Evolutionary conservation across 176 grass and related monocot genomes (phyloP).

Genomic region (Juncus inflexus): DNA sequence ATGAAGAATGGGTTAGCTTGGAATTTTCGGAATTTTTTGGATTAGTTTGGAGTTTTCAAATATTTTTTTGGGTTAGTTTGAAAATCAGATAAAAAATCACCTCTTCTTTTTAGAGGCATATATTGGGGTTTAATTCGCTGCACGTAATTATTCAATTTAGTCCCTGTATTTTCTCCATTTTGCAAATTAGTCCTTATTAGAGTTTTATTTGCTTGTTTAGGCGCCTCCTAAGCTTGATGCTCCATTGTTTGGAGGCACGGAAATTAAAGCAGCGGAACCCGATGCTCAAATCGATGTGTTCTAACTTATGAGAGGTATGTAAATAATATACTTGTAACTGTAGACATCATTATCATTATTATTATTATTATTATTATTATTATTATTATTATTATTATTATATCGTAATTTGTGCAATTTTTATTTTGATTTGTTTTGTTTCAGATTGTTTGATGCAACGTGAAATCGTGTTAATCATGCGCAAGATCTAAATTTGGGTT

Average conservation of each 20-base stretch:
- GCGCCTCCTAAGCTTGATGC: constrained; percentile 42
- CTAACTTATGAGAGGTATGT: constrained; percentile 15
- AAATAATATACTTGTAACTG: no score
- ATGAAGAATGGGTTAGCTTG: no score
- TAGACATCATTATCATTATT: no score
- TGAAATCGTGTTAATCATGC: no score
- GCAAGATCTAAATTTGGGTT: not conserved
- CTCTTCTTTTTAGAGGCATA: constrained; percentile 59
- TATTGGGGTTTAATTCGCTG: constrained; percentile 56
- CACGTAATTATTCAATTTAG: no score
- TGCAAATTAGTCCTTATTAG: constrained; percentile 3
- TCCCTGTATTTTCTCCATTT: constrained; percentile 4
- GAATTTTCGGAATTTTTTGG: no score
- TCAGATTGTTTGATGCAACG: no score
- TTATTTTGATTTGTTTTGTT: no score
- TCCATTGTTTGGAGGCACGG: constrained; percentile 32
- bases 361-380: no score
- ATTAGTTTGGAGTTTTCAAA: no score
- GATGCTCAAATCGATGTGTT: constrained; percentile 42
- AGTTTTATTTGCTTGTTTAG: constrained; percentile 37
- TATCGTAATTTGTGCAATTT: no score
- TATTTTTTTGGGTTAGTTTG: constrained; percentile 36
- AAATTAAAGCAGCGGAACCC: constrained; percentile 1
- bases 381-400: no score
- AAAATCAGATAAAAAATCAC: constrained; percentile 75